Conservation (phyloP, 768 basidiomycete species). For the Tubosaeta brunneosetosa region DNA sequence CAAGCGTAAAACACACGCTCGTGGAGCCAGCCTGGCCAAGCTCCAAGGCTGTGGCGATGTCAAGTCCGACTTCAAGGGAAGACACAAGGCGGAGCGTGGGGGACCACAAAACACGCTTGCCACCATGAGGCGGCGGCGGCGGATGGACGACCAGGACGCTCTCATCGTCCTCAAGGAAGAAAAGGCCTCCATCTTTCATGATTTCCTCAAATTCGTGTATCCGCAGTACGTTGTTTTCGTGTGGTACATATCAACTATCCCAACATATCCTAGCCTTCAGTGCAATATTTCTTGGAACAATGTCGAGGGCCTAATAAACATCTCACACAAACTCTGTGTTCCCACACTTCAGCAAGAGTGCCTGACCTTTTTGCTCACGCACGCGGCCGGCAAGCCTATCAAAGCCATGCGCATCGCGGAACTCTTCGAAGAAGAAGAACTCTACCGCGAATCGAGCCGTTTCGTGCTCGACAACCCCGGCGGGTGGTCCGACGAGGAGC, state of each 20-base stretch:
- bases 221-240: slow-evolving; percentile 62
- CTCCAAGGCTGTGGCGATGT: slow-evolving; percentile 38
- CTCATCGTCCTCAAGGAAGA: slow-evolving; percentile 90
- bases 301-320: slow-evolving; percentile 86
- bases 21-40: slow-evolving; percentile 56
- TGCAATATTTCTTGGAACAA: slow-evolving; percentile 96
- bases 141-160: slow-evolving; percentile 60
- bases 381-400: slow-evolving; percentile 89
- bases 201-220: slow-evolving; percentile 90
- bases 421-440: slow-evolving; percentile 82
- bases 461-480: slow-evolving; percentile 92
- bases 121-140: slow-evolving; percentile 39
- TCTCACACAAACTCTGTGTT: slow-evolving; percentile 84
- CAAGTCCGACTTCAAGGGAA: slow-evolving; percentile 24
- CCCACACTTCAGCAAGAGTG: slow-evolving; percentile 78
- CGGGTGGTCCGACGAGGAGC: slow-evolving; percentile 75
- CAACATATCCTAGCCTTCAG: slow-evolving; percentile 51
- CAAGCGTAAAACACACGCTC: slow-evolving; percentile 36
- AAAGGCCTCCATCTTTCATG: slow-evolving; percentile 83
- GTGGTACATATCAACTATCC: not conserved
- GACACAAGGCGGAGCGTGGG: slow-evolving; percentile 13
- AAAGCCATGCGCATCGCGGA: slow-evolving; percentile 92
- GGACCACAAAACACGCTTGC: slow-evolving; percentile 35
- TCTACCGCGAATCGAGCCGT: slow-evolving; percentile 85
- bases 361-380: slow-evolving; percentile 82